Evolutionary conservation across 306 rosid species (phyloP), one percentile per base, ranked within the genome.

Genomic region (Elaeagnus macrophylla): DNA sequence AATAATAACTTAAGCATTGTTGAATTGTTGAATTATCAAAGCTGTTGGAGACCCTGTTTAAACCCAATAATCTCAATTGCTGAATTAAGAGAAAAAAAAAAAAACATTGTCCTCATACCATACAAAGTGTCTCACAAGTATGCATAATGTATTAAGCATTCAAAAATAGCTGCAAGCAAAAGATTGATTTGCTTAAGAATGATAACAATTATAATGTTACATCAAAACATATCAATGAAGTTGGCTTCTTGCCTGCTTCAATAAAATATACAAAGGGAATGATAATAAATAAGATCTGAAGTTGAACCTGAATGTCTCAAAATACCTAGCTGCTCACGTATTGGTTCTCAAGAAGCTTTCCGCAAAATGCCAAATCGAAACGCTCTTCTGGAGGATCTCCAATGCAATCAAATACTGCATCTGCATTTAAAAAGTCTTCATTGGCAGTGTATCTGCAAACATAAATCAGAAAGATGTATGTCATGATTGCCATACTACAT

Each of bases 311-410:
- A 13, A 59, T 41, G 47, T 11, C 42, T 40, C 32, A 9, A 36
- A 15, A 16, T 35, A 36, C 13, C 20, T 2, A 51, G 58, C 82
- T 84, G 78, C 95, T 86, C 68, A 80, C 97, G 37, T 61, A 75
- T 59, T 91, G 94, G 83, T 87, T 86, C 87, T 83, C 83, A 59
- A 91, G 93, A 63, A 86, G 97, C 61, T 77, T 78, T 62, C 82
- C 80, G 65, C 96, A 86, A 74, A 80, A 91, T 71, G 83, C 80
- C 82, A 91, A 80, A 74, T 86, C 93, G 58, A 91, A 91, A 57
- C 76, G 78, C 80, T 78, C 96, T 81, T 84, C 95, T 35, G 99
- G 99, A 35, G 93, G 94, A 70, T 87, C 96, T 61, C 95, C 99
- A 60, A 91, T 87, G 87, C 54, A 84, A 71, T 91, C 96, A 44